Base-by-base conservation (phyloP, 2,329 filamentous ascomycete genomes). In the Dactylellina cionopaga region DNA sequence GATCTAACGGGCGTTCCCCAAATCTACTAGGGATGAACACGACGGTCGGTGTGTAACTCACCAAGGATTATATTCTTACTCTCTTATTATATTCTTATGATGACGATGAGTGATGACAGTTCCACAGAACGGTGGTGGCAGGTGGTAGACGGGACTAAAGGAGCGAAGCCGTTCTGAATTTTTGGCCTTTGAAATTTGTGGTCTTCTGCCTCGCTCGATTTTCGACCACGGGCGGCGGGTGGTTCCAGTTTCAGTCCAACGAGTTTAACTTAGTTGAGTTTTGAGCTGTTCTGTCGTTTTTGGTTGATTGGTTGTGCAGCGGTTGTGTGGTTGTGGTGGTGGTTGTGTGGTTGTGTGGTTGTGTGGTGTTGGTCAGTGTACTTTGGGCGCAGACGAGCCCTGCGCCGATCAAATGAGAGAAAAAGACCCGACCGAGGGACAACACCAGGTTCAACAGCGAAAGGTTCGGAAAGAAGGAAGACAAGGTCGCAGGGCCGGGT, bases 351-450 rank as follows among this genome's bases (percentile, higher is more conserved):
- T 43, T n/a, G 46, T 35, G 46, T 43, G 58, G 39, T 7, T 25
- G 22, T 43, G 33, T 22, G 54, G 35, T 59, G 29, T 65, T 43
- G 64, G 64, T 58, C 29, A 17, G 27, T 31, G 43, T 54, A 52
- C 41, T n/a, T n/a, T 41, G 55, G 47, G 66, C 51, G 66, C 66
- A 64, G 58, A 71, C 66, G 58, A 64, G 66, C 62, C 52, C 24
- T 27, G 33, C 44, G 55, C 60, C 35, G 51, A 35, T 63, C 66
- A 27, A 64, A 49, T n/a, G n/a, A 52, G 33, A 71, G 54, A 44
- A 46, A 54, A 59, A 71, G 59, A 37, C 25, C 33, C 33, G 58
- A 51, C 51, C 66, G 49, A 63, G 56, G 54, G n/a, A n/a, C n/a
- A n/a, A n/a, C n/a, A n/a, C n/a, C n/a, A n/a, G n/a, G n/a, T n/a